phyloP scores from a whole-genome alignment of 169 alveolate species.

The Plasmodium yoelii region DNA sequence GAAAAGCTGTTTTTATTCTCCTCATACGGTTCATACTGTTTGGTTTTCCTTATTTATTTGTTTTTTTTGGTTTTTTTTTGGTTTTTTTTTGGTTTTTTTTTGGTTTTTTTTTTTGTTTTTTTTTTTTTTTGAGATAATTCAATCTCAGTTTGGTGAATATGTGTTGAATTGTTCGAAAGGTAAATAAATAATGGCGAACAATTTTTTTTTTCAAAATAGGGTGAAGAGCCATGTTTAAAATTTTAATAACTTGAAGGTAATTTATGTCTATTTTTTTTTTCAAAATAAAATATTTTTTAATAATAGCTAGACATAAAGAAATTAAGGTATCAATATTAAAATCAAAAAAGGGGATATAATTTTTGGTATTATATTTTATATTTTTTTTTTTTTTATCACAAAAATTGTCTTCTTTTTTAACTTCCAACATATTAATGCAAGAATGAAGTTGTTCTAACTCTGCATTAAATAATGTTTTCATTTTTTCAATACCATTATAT shows the following conservation, averaged over 20 bases:
- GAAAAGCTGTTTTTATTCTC: too few relatives aligned
- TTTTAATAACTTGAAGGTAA: conserved; percentile 33
- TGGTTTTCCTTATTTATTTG: not conserved
- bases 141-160: conserved; percentile 16
- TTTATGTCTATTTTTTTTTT: conserved; percentile 34
- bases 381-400: not conserved
- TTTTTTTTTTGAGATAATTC: not conserved
- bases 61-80: not conserved
- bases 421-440: not conserved
- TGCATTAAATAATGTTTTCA: conserved; percentile 25
- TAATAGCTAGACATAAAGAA: conserved; percentile 12
- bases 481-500: conserved; percentile 39
- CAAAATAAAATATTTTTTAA: conserved; percentile 23
- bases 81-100: too few relatives aligned
- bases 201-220: conserved; percentile 36
- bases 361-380: conserved; percentile 4
- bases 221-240: conserved; percentile 26
- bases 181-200: conserved; percentile 12
- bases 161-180: conserved; percentile 1
- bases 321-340: conserved; percentile 14
- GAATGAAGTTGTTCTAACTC: conserved; percentile 31
- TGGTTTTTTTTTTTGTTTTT: not conserved
- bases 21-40: too few relatives aligned
- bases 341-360: conserved; percentile 13
- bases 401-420: not conserved